Percentiles rank a stretch among this genome's conserved stretches.
Conservation (phyloP, 2,329 filamentous ascomycete genomes). For the Epichloe bromicola region DNA sequence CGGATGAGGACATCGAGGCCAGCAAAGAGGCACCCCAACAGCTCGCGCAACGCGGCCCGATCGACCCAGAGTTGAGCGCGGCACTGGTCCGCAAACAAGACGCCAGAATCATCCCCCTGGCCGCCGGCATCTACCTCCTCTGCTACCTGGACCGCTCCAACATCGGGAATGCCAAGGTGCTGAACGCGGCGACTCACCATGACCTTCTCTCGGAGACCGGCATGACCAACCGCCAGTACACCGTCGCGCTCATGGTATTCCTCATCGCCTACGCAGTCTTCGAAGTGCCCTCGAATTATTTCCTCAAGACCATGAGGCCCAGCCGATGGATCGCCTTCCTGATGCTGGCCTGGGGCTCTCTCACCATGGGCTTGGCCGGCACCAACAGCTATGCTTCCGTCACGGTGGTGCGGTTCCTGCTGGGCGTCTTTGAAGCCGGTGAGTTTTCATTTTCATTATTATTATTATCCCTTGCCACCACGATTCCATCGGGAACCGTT, state of each 20-base stretch:
- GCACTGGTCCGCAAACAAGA: slow-evolving; percentile 36
- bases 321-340: slow-evolving; percentile 53
- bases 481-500: slow-evolving; percentile 22
- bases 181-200: slow-evolving; percentile 46
- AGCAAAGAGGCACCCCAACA: background rate
- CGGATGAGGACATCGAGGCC: background rate
- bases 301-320: slow-evolving; percentile 51
- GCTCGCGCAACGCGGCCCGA: background rate
- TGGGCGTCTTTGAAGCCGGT: slow-evolving; percentile 53
- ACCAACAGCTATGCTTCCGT: slow-evolving; percentile 48
- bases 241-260: slow-evolving; percentile 44
- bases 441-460: no score
- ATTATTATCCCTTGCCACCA: no score
- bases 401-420: slow-evolving; percentile 52
- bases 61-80: background rate
- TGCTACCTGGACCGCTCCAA: slow-evolving; percentile 57
- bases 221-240: slow-evolving; percentile 50
- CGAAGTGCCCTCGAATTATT: slow-evolving; percentile 52
- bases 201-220: slow-evolving; percentile 49
- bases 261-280: slow-evolving; percentile 47
- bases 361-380: slow-evolving; percentile 54
- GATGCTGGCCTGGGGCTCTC: slow-evolving; percentile 52
- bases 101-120: slow-evolving; percentile 47
- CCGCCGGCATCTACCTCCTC: slow-evolving; percentile 51
- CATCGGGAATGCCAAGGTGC: slow-evolving; percentile 55